phyloP scores from a whole-genome alignment of 2,329 filamentous ascomycete genomes.

The Davidsoniella eucalypti region DNA sequence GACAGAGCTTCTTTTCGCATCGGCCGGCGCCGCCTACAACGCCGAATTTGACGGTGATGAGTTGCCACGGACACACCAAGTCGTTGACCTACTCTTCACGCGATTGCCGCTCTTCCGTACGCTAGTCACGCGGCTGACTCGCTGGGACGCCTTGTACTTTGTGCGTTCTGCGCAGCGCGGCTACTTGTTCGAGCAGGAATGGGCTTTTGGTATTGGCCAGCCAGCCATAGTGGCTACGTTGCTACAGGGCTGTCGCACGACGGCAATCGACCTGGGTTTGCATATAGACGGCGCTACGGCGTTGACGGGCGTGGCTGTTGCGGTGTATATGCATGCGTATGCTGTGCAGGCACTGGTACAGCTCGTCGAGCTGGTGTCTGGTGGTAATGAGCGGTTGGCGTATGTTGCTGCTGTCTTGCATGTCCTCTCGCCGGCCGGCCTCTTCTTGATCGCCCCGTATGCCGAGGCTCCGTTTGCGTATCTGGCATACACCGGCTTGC shows the following conservation, averaged over 20 bases:
- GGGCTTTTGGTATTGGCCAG: conserved; percentile 52
- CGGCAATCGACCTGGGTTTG: conserved; percentile 9
- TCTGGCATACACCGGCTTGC: conserved; percentile 57
- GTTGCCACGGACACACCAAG: conserved; percentile 2
- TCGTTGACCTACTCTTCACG: conserved; percentile 16
- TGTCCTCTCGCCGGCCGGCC: conserved; percentile 68
- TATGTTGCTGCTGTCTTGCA: conserved; percentile 49
- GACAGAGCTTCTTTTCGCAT: conserved; percentile 29
- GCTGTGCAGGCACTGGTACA: conserved; percentile 62
- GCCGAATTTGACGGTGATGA: conserved; percentile 9
- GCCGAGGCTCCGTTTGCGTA: conserved; percentile 65
- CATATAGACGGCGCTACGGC: conserved; percentile 15
- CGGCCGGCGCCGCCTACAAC: conserved; percentile 26
- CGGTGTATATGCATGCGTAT: conserved; percentile 59
- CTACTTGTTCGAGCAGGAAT: conserved; percentile 65
- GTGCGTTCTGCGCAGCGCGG: conserved; percentile 44
- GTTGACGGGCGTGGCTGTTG: conserved; percentile 46
- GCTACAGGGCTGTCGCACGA: conserved; percentile 6
- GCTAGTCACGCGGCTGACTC: conserved; percentile 41
- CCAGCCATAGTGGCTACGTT: conserved; percentile 19
- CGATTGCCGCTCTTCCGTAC: conserved; percentile 2
- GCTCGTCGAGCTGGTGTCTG: conserved; percentile 47
- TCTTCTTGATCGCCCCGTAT: conserved; percentile 81
- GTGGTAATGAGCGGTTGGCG: conserved; percentile 32
- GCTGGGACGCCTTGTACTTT: conserved; percentile 76